Conservation (phyloP, 176 grass and related monocot species). For the Oryza glaberrima region DNA sequence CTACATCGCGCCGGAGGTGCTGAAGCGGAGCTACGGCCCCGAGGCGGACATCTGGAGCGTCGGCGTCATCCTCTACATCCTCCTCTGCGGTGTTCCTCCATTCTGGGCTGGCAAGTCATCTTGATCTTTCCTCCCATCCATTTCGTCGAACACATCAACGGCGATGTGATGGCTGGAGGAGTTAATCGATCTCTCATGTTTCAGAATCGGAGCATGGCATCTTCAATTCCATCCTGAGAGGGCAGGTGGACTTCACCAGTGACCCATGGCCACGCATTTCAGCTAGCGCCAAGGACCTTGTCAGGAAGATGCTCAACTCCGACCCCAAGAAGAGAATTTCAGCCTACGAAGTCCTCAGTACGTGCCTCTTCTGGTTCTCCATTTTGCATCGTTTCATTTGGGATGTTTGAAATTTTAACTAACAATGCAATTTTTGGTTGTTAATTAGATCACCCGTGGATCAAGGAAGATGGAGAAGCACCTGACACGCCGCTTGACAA, state of each 20-base stretch:
- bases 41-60: conserved; percentile 90
- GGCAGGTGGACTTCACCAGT: conserved; percentile 69
- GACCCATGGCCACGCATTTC: conserved; percentile 85
- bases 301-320: conserved; percentile 76
- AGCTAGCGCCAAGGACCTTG: conserved; percentile 71
- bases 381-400: background rate
- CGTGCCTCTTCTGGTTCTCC: background rate
- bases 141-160: background rate
- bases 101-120: conserved; percentile 77
- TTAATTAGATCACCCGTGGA: conserved; percentile 78
- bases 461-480: conserved; percentile 89
- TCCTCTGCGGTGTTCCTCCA: conserved; percentile 81
- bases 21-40: conserved; percentile 75
- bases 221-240: conserved; percentile 81
- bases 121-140: background rate
- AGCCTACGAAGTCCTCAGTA: conserved; percentile 82
- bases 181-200: background rate
- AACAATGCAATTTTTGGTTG: background rate
- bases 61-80: conserved; percentile 83
- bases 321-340: conserved; percentile 79
- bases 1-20: conserved; percentile 88
- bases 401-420: background rate
- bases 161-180: no score
- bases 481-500: conserved; percentile 84
- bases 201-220: conserved; percentile 87